Conservation (phyloP, 1,284 basidiomycete species). For the Trametes polyzona region DNA sequence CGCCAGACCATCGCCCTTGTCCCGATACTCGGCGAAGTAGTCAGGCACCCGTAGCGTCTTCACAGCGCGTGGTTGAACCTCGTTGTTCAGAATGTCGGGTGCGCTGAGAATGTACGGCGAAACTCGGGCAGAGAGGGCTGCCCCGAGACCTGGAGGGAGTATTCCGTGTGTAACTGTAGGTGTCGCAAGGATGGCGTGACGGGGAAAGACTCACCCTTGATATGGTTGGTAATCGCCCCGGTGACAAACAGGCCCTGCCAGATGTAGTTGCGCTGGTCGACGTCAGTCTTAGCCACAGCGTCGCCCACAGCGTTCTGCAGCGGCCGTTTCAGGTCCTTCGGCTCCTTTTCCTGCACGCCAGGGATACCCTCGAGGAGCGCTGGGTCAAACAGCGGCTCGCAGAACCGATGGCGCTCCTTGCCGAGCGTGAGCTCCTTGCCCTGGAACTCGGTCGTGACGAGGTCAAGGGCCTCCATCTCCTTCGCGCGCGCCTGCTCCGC, state of each 20-base stretch:
- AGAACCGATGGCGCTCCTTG: constrained; percentile 87
- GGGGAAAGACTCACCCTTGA: constrained; percentile 72
- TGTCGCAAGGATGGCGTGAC: constrained; percentile 6
- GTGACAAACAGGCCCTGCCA: constrained; percentile 87
- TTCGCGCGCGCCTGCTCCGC: constrained; percentile 79
- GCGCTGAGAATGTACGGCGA: constrained; percentile 69
- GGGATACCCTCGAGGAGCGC: constrained; percentile 46
- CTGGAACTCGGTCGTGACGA: constrained; percentile 74
- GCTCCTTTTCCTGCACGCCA: constrained; percentile 23
- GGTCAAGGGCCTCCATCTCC: constrained; percentile 82
- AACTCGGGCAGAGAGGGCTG: constrained; percentile 78
- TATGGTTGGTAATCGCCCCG: constrained; percentile 75
- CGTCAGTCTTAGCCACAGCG: constrained; percentile 59
- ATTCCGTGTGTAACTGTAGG: neutral
- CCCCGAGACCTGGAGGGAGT: constrained; percentile 59
- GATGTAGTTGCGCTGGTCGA: constrained; percentile 70
- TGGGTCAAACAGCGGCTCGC: constrained; percentile 88
- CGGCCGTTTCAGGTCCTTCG: constrained; percentile 41
- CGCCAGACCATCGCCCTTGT: constrained; percentile 81
- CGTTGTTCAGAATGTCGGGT: constrained; percentile 67
- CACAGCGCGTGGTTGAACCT: constrained; percentile 71
- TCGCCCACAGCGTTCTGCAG: constrained; percentile 69
- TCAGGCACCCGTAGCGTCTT: constrained; percentile 82
- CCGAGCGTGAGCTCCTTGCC: constrained; percentile 79
- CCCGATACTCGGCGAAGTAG: constrained; percentile 91